phyloP scores from a whole-genome alignment of 352 stramenopile species.

The Aphanomyces astaci region DNA sequence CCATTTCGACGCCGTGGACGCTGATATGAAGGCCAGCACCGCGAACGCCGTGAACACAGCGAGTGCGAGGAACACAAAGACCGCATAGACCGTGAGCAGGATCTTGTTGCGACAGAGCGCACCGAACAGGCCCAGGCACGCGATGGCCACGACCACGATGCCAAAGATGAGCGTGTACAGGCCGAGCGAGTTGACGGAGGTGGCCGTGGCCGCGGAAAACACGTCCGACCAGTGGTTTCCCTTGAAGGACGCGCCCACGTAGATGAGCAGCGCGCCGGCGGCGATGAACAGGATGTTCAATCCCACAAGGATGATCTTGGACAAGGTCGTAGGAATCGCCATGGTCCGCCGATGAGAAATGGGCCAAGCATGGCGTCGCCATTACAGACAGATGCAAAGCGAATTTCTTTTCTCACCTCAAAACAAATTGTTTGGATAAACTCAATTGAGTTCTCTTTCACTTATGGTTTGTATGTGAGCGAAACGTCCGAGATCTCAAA shows the following conservation, averaged over 20 bases:
- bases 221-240: constrained; percentile 66
- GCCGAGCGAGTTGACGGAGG: constrained; percentile 37
- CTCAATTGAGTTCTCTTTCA: neutral
- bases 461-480: no score
- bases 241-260: constrained; percentile 46
- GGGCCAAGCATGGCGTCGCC: neutral
- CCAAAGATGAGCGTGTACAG: constrained; percentile 47
- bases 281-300: constrained; percentile 70
- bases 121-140: constrained; percentile 46
- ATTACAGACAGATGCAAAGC: no score
- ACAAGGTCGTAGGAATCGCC: constrained; percentile 12
- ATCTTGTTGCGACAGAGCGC: constrained; percentile 50
- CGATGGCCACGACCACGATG: constrained; percentile 46
- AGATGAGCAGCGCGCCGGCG: constrained; percentile 53
- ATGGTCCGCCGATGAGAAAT: constrained; percentile 11
- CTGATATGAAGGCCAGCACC: constrained; percentile 38
- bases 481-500: no score
- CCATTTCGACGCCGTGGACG: constrained; percentile 43
- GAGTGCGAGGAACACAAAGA: constrained; percentile 47
- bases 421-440: neutral
- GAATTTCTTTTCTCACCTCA: neutral
- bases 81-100: constrained; percentile 49
- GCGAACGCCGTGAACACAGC: constrained; percentile 49
- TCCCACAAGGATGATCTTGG: constrained; percentile 37
- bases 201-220: constrained; percentile 35